Evolutionary conservation across 2,329 filamentous ascomycete species (phyloP).

Genomic region (Pseudocercospora musae): DNA sequence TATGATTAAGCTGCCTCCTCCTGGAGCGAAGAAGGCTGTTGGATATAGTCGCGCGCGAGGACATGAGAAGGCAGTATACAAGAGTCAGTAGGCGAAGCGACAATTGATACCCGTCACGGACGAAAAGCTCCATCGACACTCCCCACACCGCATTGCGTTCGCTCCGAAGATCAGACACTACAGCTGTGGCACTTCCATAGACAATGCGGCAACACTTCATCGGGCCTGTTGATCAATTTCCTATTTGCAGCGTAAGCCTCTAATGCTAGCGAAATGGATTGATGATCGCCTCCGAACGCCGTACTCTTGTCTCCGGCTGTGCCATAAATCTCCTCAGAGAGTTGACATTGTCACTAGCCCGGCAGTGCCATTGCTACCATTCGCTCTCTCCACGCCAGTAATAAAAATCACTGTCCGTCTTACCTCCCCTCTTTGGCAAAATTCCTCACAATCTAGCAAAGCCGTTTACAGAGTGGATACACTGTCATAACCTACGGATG

Average conservation of each 20-base stretch:
- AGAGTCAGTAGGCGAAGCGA: constrained; percentile 2
- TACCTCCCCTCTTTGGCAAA: too few species aligned
- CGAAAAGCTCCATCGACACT: background rate
- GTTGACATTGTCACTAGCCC: too few species aligned
- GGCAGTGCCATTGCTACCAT: too few species aligned
- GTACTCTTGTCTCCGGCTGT: too few species aligned
- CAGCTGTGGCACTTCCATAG: background rate
- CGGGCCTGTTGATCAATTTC: background rate
- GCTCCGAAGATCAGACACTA: background rate
- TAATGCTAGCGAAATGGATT: background rate
- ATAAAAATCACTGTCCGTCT: too few species aligned
- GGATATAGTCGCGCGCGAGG: background rate
- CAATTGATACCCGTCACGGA: background rate
- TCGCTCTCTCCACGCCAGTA: too few species aligned
- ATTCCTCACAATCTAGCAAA: too few species aligned
- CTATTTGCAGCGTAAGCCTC: background rate
- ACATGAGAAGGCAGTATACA: background rate
- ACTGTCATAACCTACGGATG: too few species aligned
- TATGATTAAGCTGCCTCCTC: background rate
- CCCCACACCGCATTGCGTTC: background rate
- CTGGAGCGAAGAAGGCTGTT: background rate
- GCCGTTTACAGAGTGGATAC: too few species aligned
- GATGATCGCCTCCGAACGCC: background rate
- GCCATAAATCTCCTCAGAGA: too few species aligned
- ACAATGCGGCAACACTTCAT: background rate